Conservation (phyloP, 768 basidiomycete species). For the Amylocystis lapponica region DNA sequence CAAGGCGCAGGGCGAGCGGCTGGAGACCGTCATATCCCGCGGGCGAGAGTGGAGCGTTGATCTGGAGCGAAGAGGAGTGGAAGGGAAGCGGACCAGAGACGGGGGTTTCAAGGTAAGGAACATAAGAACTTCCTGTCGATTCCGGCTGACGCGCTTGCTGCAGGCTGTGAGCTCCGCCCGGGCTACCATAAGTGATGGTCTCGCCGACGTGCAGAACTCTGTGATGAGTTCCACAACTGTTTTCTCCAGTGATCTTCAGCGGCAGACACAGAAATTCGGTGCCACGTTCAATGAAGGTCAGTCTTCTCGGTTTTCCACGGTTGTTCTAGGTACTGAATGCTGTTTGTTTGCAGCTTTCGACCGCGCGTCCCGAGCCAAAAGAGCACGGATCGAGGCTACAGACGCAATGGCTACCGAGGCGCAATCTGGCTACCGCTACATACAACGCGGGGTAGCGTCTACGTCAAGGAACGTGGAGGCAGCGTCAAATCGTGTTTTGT, state of each 20-base stretch:
- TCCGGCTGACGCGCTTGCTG: neutral
- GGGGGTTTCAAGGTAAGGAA: constrained; percentile 50
- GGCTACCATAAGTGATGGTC: constrained; percentile 33
- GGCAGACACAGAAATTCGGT: constrained; percentile 39
- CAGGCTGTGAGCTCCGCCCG: constrained; percentile 40
- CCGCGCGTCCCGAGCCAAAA: constrained; percentile 55
- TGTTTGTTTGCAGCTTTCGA: constrained; percentile 47
- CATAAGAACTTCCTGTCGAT: constrained; percentile 7
- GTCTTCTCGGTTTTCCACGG: constrained; percentile 8
- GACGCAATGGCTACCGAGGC: constrained; percentile 41
- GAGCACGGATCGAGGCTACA: constrained; percentile 59
- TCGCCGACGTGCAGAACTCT: constrained; percentile 40
- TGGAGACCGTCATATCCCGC: constrained; percentile 36
- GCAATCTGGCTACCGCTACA: constrained; percentile 44
- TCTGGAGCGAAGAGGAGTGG: constrained; percentile 41
- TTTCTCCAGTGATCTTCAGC: constrained; percentile 48
- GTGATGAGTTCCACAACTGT: constrained; percentile 41
- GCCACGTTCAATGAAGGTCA: constrained; percentile 40
- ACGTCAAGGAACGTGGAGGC: constrained; percentile 43
- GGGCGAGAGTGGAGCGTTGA: constrained; percentile 35
- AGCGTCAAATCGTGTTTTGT: constrained; percentile 36
- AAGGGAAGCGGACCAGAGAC: constrained; percentile 52
- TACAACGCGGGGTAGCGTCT: constrained; percentile 47
- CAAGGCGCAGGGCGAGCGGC: constrained; percentile 41
- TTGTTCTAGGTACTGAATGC: neutral